phyloP scores from a whole-genome alignment of 768 basidiomycete species.

The Mycena olivaceomarginata region DNA sequence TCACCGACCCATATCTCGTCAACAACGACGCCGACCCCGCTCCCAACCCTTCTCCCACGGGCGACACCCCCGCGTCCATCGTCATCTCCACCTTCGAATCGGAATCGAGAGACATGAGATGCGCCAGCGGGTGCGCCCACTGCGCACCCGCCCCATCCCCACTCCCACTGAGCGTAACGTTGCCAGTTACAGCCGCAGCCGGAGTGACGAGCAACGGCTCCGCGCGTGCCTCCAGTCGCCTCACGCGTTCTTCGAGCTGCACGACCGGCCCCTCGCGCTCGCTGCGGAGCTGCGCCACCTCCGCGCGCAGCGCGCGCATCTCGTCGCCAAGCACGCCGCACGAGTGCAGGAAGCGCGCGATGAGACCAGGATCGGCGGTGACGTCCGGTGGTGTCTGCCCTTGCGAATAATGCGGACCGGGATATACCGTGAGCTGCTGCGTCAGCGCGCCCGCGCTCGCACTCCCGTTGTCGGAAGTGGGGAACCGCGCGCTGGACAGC shows the following conservation, averaged over 20 bases:
- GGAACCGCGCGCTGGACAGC: constrained; percentile 27
- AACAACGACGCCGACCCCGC: no score
- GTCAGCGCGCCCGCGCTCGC: not conserved
- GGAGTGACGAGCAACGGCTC: not conserved
- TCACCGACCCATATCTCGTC: not conserved
- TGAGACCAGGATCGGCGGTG: not conserved
- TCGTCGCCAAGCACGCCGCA: constrained; percentile 29
- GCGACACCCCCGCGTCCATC: not conserved
- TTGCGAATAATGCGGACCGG: not conserved
- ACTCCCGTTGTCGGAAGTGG: not conserved
- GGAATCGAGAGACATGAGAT: not conserved
- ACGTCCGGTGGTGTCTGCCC: no score
- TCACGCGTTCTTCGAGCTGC: constrained; percentile 14
- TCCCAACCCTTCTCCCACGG: not conserved
- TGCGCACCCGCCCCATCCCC: not conserved
- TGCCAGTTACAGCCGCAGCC: no score
- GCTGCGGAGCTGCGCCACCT: constrained; percentile 26
- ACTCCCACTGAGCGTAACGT: no score
- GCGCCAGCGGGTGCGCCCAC: constrained; percentile 15
- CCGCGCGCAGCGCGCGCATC: constrained; percentile 23
- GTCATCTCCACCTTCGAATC: constrained; percentile 1
- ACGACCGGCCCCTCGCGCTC: not conserved
- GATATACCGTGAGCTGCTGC: not conserved
- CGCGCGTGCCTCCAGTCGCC: constrained; percentile 3
- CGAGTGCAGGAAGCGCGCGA: constrained; percentile 24